Evolutionary conservation across 1,284 basidiomycete species (phyloP).

Genomic region (Neolentinus lepideus): DNA sequence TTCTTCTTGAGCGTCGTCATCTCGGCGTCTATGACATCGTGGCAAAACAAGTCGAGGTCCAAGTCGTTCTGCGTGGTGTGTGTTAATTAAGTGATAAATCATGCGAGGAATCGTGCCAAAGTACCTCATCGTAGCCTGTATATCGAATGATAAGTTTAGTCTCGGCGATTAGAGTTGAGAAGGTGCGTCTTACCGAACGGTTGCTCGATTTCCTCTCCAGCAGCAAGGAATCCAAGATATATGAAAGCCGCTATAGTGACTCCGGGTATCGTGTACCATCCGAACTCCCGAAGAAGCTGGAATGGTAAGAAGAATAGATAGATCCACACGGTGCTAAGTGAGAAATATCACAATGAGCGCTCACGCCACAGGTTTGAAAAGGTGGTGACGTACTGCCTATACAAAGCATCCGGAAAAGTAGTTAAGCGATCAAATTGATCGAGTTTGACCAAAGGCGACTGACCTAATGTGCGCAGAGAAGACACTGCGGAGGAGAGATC

Average conservation of each 20-base stretch:
- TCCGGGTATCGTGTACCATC: slow-evolving; percentile 53
- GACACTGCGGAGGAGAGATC: slow-evolving; percentile 29
- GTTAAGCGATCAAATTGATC: too few species aligned
- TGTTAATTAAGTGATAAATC: too few species aligned
- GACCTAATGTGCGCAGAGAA: slow-evolving; percentile 59
- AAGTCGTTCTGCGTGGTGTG: slow-evolving; percentile 46
- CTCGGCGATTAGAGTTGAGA: background rate
- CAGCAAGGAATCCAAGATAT: slow-evolving; percentile 58
- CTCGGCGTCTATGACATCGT: slow-evolving; percentile 42
- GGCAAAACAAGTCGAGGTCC: slow-evolving; percentile 55
- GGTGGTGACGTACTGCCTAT: slow-evolving; percentile 22
- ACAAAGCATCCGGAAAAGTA: too few species aligned
- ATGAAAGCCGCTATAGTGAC: slow-evolving; percentile 57
- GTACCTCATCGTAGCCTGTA: slow-evolving; percentile 51
- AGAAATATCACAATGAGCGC: background rate
- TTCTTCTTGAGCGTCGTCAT: slow-evolving; percentile 40
- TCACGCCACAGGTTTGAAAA: background rate
- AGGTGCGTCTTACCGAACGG: slow-evolving; percentile 50
- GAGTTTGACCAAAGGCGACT: too few species aligned
- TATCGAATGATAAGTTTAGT: background rate
- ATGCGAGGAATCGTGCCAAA: too few species aligned
- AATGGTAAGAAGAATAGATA: slow-evolving; percentile 66
- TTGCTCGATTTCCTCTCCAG: slow-evolving; percentile 64
- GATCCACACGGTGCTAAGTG: slow-evolving; percentile 52
- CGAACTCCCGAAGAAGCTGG: slow-evolving; percentile 51